phyloP scores from a whole-genome alignment of 345 rosid genomes.

The Corymbia maculata region DNA sequence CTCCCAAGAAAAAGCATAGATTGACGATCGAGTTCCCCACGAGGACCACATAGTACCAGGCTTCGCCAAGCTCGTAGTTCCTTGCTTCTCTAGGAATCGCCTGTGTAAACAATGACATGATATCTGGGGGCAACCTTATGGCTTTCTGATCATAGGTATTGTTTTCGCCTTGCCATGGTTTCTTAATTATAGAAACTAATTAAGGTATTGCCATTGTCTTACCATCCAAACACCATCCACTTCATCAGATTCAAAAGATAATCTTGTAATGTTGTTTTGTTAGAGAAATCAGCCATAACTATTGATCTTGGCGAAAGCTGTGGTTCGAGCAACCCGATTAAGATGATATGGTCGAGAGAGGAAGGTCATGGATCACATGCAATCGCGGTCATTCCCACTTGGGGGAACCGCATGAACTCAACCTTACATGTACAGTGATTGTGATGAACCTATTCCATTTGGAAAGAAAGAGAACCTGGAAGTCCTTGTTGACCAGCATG shows the following conservation, averaged over 20 bases:
- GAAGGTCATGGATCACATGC: background rate
- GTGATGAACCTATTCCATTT: background rate
- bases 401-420: background rate
- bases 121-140: background rate
- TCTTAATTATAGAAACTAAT: background rate
- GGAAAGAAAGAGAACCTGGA: background rate
- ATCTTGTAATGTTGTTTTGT: background rate
- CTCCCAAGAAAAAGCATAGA: constrained; percentile 62
- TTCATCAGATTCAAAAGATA: background rate
- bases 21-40: constrained; percentile 22
- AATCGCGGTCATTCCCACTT: background rate
- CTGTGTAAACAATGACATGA: constrained; percentile 6
- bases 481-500: constrained; percentile 5
- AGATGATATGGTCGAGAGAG: background rate
- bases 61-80: constrained; percentile 39
- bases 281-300: background rate
- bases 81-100: constrained; percentile 55
- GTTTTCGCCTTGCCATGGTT: background rate
- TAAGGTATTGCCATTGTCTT: background rate
- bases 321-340: background rate
- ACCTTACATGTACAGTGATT: background rate
- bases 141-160: background rate
- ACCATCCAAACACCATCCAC: background rate
- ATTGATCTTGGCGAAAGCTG: background rate
- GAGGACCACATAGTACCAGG: constrained; percentile 30